These are phyloP conservation scores for Plasmodium billcollinsi DNA, from an alignment of 169 alveolate genomes.

Conservation along the genomic window DNA sequence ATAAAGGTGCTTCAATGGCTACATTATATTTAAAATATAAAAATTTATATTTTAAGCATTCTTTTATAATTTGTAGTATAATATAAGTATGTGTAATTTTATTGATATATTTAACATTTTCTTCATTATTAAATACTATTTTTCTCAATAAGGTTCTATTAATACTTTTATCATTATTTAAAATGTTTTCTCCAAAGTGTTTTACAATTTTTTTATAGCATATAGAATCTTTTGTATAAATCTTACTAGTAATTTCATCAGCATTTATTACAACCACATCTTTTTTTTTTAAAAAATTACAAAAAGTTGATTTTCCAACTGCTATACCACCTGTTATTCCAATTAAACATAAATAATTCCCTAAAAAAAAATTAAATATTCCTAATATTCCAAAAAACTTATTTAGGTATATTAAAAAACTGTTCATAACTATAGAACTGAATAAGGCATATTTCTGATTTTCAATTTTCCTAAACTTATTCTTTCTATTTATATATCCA, in stretches of 20 bases:
- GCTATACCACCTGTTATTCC: constrained; percentile 89
- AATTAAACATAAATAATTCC: constrained; percentile 82
- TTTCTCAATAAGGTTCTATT: constrained; percentile 83
- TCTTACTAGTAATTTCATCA: constrained; percentile 58
- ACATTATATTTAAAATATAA: constrained; percentile 71
- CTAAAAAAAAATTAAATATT: constrained; percentile 74
- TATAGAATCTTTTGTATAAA: constrained; percentile 81
- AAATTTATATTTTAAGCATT: constrained; percentile 82
- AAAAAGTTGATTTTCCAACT: constrained; percentile 85
- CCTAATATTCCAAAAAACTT: constrained; percentile 75
- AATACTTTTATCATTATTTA: constrained; percentile 81
- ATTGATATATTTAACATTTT: constrained; percentile 80
- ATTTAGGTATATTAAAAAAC: constrained; percentile 41
- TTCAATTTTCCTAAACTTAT: constrained; percentile 64
- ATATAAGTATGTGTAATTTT: constrained; percentile 83
- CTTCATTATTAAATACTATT: constrained; percentile 83
- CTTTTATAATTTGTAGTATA: constrained; percentile 80
- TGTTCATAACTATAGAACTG: constrained; percentile 73
- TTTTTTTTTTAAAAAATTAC: constrained; percentile 81
- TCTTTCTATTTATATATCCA: constrained; percentile 78
- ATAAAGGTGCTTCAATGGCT: constrained; percentile 86
- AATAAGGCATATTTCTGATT: constrained; percentile 58
- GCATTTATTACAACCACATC: constrained; percentile 80
- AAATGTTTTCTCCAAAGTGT: constrained; percentile 83
- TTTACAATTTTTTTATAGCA: constrained; percentile 81